Base-by-base conservation (phyloP, 495 filamentous ascomycete genomes). In the Lepidopterella palustris region DNA sequence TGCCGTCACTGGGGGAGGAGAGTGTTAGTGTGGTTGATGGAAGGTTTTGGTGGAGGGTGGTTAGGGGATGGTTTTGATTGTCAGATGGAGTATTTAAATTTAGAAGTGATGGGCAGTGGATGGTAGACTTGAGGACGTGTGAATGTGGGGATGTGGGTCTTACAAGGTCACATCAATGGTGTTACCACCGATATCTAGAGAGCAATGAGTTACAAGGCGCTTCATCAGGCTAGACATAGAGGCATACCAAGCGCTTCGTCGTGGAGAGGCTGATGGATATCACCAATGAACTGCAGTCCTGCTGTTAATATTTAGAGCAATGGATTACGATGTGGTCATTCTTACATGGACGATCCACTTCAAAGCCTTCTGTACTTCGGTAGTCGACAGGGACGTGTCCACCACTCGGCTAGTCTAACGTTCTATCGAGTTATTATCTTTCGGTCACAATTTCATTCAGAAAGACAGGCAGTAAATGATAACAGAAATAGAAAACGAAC, bases 191-290 rank as follows among this genome's bases (percentile, higher is more conserved):
- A 77, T 68, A 0, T 74, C 78, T 1, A 13, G 35, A 42, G 35
- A 13, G 18, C 13, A 2, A 42, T 42, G 13, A 3, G 18, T 42
- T 42, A 42, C 13, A 13, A 42, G 3, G 18, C 18, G 18, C 9
- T 3, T n/a, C n/a, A n/a, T n/a, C n/a, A n/a, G n/a, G n/a, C 5
- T 11, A 28, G 45, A 51, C 6, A 21, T 51, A 42, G 35, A n/a
- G 35, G 26, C 47, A 51, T 51, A 51, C 47, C 26, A 27, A 84
- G 75, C 50, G 82, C 73, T 67, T 86, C 84, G 35, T 74, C 79
- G 66, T 87, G 84, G 47, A 87, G 72, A 15, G 84, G 84, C 70
- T 87, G 84, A 60, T 84, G 81, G 57, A 86, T 81, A 60, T 87
- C 84, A 47, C 83, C 83, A 25, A 85, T 66, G 61, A 87, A 86